Evolutionary conservation across 2,329 filamentous ascomycete genomes (phyloP).

Genomic region (Pseudogymnoascus sp.): DNA sequence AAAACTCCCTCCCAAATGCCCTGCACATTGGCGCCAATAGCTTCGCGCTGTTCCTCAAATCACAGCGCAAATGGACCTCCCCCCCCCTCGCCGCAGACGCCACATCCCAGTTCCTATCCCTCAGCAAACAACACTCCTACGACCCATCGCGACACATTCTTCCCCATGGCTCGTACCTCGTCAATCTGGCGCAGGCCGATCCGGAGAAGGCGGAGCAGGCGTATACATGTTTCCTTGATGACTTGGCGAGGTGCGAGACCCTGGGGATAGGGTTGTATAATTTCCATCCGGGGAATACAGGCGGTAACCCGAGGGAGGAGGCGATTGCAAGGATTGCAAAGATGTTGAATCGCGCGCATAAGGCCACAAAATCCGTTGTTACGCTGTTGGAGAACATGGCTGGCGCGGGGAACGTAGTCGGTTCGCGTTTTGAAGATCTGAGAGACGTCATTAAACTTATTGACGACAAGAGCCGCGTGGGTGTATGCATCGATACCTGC

Average conservation of each 20-base stretch:
- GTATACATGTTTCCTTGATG: slow-evolving; percentile 79
- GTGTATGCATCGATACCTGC: slow-evolving; percentile 94
- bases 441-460: slow-evolving; percentile 74
- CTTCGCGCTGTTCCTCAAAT: slow-evolving; percentile 93
- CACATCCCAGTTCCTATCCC: slow-evolving; percentile 59
- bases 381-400: slow-evolving; percentile 96
- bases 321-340: slow-evolving; percentile 73
- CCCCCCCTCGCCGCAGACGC: slow-evolving; percentile 66
- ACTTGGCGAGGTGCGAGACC: slow-evolving; percentile 74
- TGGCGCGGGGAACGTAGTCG: slow-evolving; percentile 78
- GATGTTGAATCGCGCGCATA: slow-evolving; percentile 75
- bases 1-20: slow-evolving; percentile 76
- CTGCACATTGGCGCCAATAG: slow-evolving; percentile 81
- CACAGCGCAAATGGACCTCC: slow-evolving; percentile 89
- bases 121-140: slow-evolving; percentile 64
- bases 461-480: slow-evolving; percentile 74
- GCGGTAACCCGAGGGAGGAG: slow-evolving; percentile 56
- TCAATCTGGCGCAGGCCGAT: slow-evolving; percentile 87
- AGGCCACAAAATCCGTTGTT: slow-evolving; percentile 66
- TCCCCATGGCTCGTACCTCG: slow-evolving; percentile 91
- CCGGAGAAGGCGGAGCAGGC: slow-evolving; percentile 74
- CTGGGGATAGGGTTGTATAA: slow-evolving; percentile 93
- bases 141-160: slow-evolving; percentile 67
- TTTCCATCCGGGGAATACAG: slow-evolving; percentile 87
- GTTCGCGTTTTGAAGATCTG: slow-evolving; percentile 78